Percentiles rank a stretch among this genome's conserved stretches.
phyloP scores from a whole-genome alignment of 306 rosid species.

The Cucurbita maxima region DNA sequence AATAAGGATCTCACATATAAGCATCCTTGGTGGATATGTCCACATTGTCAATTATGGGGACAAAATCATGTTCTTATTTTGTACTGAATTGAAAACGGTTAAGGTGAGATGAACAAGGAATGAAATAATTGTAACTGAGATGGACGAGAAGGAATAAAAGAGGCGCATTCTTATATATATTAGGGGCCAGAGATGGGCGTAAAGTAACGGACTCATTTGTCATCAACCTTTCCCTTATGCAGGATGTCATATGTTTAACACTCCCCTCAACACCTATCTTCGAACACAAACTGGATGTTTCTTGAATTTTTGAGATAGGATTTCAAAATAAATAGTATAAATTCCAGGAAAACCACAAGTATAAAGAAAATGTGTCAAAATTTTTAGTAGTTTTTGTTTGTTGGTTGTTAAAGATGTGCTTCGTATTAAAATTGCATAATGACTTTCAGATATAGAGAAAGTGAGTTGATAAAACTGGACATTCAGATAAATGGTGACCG shows the following conservation, averaged over 20 bases:
- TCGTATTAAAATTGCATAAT: neutral
- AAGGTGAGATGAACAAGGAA: neutral
- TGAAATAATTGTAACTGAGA: neutral
- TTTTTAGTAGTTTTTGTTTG: neutral
- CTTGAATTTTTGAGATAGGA: no score
- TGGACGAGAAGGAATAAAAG: neutral
- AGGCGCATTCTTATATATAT: neutral
- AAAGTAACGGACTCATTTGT: no score
- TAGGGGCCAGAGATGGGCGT: no score
- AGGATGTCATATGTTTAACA: no score
- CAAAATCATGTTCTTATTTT: neutral
- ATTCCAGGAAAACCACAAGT: no score
- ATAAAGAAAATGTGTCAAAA: neutral
- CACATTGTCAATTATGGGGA: neutral
- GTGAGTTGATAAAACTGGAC: conserved; percentile 71
- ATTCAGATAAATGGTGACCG: conserved; percentile 68
- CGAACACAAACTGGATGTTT: no score
- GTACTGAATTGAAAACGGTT: neutral
- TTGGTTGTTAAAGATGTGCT: neutral
- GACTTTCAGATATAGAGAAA: conserved; percentile 50
- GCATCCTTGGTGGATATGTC: neutral
- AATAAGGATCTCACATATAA: neutral
- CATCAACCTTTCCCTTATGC: neutral
- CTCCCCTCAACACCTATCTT: no score
- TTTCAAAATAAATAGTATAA: no score